Evolutionary conservation across 306 rosid species (phyloP).

Genomic region (Gillenia trifoliata): DNA sequence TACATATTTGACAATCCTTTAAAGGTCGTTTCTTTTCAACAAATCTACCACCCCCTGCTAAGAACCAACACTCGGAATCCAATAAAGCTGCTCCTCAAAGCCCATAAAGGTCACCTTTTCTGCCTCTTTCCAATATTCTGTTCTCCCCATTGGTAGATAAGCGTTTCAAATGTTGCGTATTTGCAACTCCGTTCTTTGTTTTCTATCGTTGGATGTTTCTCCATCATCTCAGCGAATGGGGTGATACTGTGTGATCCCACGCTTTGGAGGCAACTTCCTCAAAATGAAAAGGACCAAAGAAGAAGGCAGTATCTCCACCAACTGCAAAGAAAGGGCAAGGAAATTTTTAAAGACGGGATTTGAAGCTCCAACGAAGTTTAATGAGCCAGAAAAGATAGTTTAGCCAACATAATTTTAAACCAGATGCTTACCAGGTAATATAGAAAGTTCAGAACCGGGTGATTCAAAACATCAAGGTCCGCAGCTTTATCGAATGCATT

Average conservation of each 20-base stretch:
- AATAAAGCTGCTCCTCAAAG: conserved; percentile 15
- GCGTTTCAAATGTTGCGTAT: conserved; percentile 6
- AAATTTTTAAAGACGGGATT: background rate
- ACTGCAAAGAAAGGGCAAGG: conserved; percentile 18
- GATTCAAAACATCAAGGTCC: conserved; percentile 87
- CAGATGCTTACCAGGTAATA: conserved; percentile 70
- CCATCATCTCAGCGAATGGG: conserved; percentile 41
- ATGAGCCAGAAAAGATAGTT: background rate
- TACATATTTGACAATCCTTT: conserved; percentile 7
- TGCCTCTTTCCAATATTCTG: background rate
- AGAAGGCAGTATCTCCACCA: conserved; percentile 59
- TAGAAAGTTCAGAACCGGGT: conserved; percentile 79
- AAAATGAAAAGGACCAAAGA: conserved; percentile 53
- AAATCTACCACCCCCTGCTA: conserved; percentile 17
- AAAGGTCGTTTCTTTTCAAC: conserved; percentile 13
- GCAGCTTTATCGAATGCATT: conserved; percentile 79
- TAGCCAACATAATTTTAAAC: conserved; percentile 7
- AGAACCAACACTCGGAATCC: conserved; percentile 9
- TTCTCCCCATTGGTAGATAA: conserved; percentile 6
- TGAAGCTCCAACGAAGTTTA: background rate
- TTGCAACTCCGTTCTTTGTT: background rate
- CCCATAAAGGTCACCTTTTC: conserved; percentile 5
- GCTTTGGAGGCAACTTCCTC: conserved; percentile 60
- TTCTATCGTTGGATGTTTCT: background rate
- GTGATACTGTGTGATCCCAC: conserved; percentile 60